phyloP scores from a whole-genome alignment of 352 stramenopile genomes.

The Pseudoperonospora humuli region DNA sequence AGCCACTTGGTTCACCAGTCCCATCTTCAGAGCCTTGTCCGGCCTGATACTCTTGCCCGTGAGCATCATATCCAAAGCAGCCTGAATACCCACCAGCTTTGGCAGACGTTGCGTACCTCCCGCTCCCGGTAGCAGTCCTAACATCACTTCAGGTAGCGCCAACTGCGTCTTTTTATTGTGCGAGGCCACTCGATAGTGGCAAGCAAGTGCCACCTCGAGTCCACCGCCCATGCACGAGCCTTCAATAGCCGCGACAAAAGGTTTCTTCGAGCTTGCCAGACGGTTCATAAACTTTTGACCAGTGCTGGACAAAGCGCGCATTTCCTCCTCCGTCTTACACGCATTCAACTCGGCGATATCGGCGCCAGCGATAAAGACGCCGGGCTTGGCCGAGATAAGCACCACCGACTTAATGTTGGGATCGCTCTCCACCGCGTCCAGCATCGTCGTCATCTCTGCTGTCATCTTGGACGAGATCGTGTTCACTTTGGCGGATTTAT shows the following conservation, averaged over 20 bases:
- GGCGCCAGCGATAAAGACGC: constrained; percentile 97
- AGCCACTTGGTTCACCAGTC: constrained; percentile 93
- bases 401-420: constrained; percentile 93
- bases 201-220: constrained; percentile 95
- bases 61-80: constrained; percentile 96
- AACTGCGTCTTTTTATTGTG: constrained; percentile 94
- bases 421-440: constrained; percentile 86
- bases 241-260: constrained; percentile 95
- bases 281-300: constrained; percentile 92
- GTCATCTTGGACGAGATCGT: constrained; percentile 89
- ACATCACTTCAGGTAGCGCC: constrained; percentile 94
- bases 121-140: constrained; percentile 95
- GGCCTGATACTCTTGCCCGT: constrained; percentile 94
- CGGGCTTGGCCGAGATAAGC: constrained; percentile 95
- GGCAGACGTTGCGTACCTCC: constrained; percentile 96
- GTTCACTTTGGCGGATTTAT: constrained; percentile 89
- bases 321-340: constrained; percentile 86
- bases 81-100: constrained; percentile 88
- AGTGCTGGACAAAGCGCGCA: constrained; percentile 86
- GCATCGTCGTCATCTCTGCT: constrained; percentile 81
- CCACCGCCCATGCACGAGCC: constrained; percentile 94
- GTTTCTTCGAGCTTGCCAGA: constrained; percentile 88
- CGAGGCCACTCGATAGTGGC: constrained; percentile 95
- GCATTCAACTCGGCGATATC: constrained; percentile 95
- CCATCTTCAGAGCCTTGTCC: constrained; percentile 96